Percentiles rank a stretch among this genome's conserved stretches.
Evolutionary conservation across 805 yeast genomes (phyloP).

Genomic region (Candida ficus): DNA sequence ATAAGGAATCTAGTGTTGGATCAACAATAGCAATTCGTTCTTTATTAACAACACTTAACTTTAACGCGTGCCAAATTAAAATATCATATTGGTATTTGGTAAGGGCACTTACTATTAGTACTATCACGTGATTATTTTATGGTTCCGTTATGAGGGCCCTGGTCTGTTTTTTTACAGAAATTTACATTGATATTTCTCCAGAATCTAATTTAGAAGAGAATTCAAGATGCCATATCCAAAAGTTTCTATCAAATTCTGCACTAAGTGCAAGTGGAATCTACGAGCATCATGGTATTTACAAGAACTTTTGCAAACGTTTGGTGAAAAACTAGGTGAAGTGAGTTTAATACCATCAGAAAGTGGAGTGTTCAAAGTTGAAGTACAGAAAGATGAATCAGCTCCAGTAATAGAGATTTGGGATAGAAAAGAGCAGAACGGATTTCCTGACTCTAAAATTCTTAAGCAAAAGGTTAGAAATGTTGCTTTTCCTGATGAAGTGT

Average conservation of each 20-base stretch:
- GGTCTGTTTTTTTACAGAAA: too few relatives aligned
- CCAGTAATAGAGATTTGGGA: constrained; percentile 49
- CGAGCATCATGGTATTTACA: constrained; percentile 86
- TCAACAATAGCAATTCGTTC: too few relatives aligned
- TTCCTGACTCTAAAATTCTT: constrained; percentile 80
- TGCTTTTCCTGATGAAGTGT: constrained; percentile 45
- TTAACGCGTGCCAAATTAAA: too few relatives aligned
- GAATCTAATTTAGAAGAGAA: too few relatives aligned
- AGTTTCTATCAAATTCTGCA: constrained; percentile 69
- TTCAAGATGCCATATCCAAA: constrained; percentile 40
- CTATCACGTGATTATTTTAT: not conserved
- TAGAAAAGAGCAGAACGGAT: constrained; percentile 59
- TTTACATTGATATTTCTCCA: too few relatives aligned
- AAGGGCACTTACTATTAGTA: too few relatives aligned
- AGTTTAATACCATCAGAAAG: constrained; percentile 41
- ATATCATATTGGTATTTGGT: not conserved
- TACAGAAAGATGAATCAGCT: constrained; percentile 32
- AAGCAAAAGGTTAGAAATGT: constrained; percentile 61
- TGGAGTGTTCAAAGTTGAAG: constrained; percentile 59
- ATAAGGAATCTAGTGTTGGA: too few relatives aligned
- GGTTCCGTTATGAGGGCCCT: not conserved
- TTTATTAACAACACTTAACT: too few relatives aligned
- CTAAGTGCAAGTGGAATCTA: constrained; percentile 82
- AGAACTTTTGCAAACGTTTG: constrained; percentile 81
- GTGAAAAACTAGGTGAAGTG: constrained; percentile 48